Base-by-base conservation (phyloP, 441 rosid species). In the Bocquillonia castaneifolia region DNA sequence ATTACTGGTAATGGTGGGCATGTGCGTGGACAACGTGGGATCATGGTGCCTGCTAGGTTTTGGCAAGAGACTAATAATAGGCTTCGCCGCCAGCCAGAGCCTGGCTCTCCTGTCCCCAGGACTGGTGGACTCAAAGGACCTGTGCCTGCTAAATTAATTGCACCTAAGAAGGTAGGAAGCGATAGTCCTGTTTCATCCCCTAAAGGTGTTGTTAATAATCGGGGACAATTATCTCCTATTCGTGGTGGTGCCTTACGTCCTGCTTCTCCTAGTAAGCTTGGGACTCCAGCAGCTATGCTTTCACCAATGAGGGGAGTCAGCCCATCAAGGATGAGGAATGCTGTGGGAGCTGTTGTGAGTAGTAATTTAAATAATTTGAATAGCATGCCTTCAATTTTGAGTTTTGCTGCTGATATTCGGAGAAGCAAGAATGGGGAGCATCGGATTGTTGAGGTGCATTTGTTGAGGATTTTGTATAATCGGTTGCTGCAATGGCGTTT, bases 401-500 rank as follows among this genome's bases (percentile, higher is more conserved):
- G 92, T 70, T 90, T 87, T 76, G 85, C 89, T 59, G 91, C 86
- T 72, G 97, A 92, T 75, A 77, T 90, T 67, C 77, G 90, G 80
- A 80, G 88, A 77, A 86, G 86, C 32, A 88, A 76, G 77, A 67
- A 83, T 68, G 91, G 93, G 64, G 96, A 85, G 76, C 84, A 75
- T 54, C 80, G 80, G 63, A 77, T 84, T 63, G 76, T 59, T 58
- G 90, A 93, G 75, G 88, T 86, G 63, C 96, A 91, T 74, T 48
- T 75, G 74, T 72, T 88, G 78, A 89, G 92, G 79, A 78, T 86
- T 56, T 78, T 88, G 25, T 83, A 91, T 73, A 91, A 91, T 78
- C 83, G 86, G 64, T 65, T 88, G 80, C 64, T 93, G 80, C 97
- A 93, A 18, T 91, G 92, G 97, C 87, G 92, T 47, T 88, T 88